These are phyloP conservation scores for Capronia epimyces DNA, from an alignment of 2,329 filamentous ascomycete species.

Conservation along the genomic window DNA sequence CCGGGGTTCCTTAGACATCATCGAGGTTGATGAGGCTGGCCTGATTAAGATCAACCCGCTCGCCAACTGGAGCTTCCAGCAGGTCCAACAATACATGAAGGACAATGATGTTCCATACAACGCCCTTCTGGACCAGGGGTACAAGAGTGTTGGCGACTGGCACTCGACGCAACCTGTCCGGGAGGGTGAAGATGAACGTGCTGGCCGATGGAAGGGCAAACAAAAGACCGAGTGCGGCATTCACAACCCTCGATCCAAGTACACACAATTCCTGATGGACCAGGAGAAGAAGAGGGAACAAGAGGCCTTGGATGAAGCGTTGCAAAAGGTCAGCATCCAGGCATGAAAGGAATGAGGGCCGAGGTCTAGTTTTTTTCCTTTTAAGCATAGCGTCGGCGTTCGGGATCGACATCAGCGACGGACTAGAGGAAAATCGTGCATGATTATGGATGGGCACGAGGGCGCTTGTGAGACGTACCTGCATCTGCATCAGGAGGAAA, in stretches of 20 bases:
- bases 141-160: conserved; percentile 98
- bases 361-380: conserved; percentile 1
- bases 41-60: conserved; percentile 97
- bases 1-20: conserved; percentile 80
- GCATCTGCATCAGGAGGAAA: conserved; percentile 1
- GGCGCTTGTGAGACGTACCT: conserved; percentile 15
- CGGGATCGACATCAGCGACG: conserved; percentile 20
- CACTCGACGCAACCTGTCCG: conserved; percentile 89
- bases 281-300: conserved; percentile 64
- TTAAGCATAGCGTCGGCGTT: conserved; percentile 29
- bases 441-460: conserved; percentile 6
- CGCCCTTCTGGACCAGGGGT: conserved; percentile 80
- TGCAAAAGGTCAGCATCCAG: conserved; percentile 30
- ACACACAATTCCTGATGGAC: conserved; percentile 74
- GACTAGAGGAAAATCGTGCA: conserved; percentile 8
- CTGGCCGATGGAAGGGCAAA: conserved; percentile 94
- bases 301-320: conserved; percentile 46
- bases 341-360: conserved; percentile 4
- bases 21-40: conserved; percentile 86
- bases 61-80: conserved; percentile 85
- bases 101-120: conserved; percentile 92
- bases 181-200: conserved; percentile 90
- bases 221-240: conserved; percentile 97
- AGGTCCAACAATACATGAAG: conserved; percentile 82
- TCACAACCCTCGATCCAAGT: conserved; percentile 94